Evolutionary conservation across 257 asterid genomes (phyloP).

Genomic region (Penstemon davidsonii): DNA sequence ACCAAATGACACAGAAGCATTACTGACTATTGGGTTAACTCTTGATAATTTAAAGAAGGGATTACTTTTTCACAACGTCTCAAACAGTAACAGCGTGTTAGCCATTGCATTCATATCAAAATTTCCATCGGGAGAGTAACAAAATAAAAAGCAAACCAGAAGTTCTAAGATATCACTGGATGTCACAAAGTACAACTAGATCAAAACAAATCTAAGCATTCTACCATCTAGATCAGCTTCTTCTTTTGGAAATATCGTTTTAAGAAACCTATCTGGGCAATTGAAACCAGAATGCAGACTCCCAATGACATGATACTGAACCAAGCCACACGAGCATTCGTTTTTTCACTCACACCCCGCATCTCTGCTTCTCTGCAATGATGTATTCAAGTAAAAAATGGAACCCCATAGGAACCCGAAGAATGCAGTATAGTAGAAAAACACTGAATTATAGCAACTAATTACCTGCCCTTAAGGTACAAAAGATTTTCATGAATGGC

Average conservation of each 20-base stretch:
- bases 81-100: not conserved
- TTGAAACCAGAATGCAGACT: constrained; percentile 60
- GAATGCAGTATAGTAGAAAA: constrained; percentile 13
- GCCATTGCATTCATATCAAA: constrained; percentile 20
- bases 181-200: constrained; percentile 26
- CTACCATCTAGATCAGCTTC: constrained; percentile 62
- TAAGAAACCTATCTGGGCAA: constrained; percentile 57
- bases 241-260: constrained; percentile 81
- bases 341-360: constrained; percentile 61
- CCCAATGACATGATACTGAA: constrained; percentile 74
- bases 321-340: constrained; percentile 78
- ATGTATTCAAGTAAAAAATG: constrained; percentile 15
- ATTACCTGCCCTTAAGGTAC: constrained; percentile 71
- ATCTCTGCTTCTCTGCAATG: constrained; percentile 73
- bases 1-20: too few species aligned
- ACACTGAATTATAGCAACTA: constrained; percentile 11
- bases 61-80: not conserved
- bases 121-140: constrained; percentile 9
- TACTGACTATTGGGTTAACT: too few species aligned
- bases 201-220: constrained; percentile 20
- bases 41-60: too few species aligned
- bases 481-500: constrained; percentile 78
- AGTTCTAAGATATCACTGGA: constrained; percentile 18
- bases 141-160: constrained; percentile 17
- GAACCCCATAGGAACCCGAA: not conserved